Conservation (phyloP, 106 monocot species). For the Dendrobium officinale region DNA sequence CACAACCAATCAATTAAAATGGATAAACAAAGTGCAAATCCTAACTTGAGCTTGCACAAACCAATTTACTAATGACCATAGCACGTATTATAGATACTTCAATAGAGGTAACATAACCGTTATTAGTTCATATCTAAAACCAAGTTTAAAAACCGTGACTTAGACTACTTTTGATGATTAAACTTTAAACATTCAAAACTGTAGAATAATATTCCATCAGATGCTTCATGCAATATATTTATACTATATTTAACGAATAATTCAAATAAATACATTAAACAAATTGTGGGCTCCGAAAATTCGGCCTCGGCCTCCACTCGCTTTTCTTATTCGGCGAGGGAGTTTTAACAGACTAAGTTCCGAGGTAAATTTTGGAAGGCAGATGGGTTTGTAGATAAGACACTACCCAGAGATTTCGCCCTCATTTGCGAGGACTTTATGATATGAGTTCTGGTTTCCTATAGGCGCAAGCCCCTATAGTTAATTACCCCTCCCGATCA, state of each 20-base stretch:
- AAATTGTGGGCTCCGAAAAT: no score
- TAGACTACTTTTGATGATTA: neutral
- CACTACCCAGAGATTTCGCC: no score
- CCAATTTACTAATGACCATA: neutral
- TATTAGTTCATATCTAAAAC: neutral
- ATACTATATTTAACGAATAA: neutral
- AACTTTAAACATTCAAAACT: neutral
- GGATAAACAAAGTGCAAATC: neutral
- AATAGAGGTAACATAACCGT: neutral
- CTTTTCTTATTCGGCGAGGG: no score
- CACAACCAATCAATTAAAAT: neutral
- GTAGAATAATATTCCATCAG: neutral
- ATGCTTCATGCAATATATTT: neutral
- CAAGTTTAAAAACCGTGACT: neutral
- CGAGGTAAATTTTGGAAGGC: no score
- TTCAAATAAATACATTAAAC: neutral
- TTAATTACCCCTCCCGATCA: no score
- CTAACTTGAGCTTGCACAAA: neutral
- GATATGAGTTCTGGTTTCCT: no score
- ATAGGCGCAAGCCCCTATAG: no score
- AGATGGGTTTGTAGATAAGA: no score
- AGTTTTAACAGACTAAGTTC: no score
- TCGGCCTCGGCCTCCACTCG: no score
- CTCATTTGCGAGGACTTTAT: no score
- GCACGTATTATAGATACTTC: neutral